Base-by-base conservation (phyloP, 2,329 filamentous ascomycete species). In the Ambrosiella beaveri region DNA sequence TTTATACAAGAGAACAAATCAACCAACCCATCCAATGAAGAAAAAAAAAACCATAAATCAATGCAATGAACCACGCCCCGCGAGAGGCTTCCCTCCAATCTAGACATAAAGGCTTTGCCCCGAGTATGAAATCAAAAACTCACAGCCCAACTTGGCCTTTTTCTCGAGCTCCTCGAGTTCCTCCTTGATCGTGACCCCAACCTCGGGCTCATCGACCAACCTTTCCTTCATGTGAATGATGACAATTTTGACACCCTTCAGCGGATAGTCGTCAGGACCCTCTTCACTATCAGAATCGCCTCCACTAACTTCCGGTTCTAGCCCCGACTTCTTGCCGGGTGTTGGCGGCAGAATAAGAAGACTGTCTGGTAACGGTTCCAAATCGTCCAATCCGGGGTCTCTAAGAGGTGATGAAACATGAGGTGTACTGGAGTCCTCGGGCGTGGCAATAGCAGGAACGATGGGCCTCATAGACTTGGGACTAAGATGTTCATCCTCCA, bases 141-240 rank as follows among this genome's bases (percentile, higher is more conserved):
- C 80, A 67, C 88, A 94, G 0, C 90, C 91, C 53, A 95, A 69
- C 51, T 77, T 76, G 7, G 73, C 76, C 11, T 80, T 78, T 57
- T 74, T 70, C 61, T 90, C 87, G 60, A 87, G 75, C 35, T 80
- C 79, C 15, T 71, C 67, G 54, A 97, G 69, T 67, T 96, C 81
- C 61, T 73, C 66, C 19, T 93, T 65, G 40, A 97, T 95, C 1
- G 71, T 76, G 2, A 87, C 81, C 0, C 71, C 40, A 74, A 78
- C 1, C 77, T 80, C 53, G 72, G 80, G 79, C 0, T 81, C 87
- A 66, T 95, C 89, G 7, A 76, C 74, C 58, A 96, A 72, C 19
- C 79, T 84, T 63, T 97, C 91, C 68, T 98, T 98, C 65, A 97
- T 80, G 67, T 98, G 93, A 41, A 97, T 97, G 58, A 97, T 81